phyloP scores from a whole-genome alignment of 2,329 filamentous ascomycete species.

The Xylaria sp. region DNA sequence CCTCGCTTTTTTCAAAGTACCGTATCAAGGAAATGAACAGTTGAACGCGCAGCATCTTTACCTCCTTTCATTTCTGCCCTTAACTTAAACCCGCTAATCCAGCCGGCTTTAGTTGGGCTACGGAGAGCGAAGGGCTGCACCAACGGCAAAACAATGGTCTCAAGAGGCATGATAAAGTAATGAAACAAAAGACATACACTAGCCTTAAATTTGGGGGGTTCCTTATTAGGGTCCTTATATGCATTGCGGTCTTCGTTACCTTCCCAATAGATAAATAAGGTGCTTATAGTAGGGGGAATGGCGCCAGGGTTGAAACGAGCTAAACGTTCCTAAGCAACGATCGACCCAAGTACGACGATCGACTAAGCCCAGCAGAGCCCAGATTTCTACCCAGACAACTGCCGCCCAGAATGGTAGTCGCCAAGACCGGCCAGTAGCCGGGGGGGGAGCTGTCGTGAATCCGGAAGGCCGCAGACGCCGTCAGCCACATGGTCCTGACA shows the following conservation, averaged over 20 bases:
- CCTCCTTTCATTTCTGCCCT: not conserved
- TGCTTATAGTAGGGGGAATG: not conserved
- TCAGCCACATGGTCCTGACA: not conserved
- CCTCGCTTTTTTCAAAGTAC: not conserved
- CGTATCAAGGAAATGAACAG: not conserved
- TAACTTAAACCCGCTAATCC: not conserved
- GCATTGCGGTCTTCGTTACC: not conserved
- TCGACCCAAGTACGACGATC: not conserved
- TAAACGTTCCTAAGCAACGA: conserved; percentile 18
- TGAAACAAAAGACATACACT: not conserved
- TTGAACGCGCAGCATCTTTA: not conserved
- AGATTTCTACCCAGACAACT: not conserved
- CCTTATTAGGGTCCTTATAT: not conserved
- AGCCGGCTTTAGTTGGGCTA: not conserved
- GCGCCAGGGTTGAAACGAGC: not conserved
- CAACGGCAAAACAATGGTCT: not conserved
- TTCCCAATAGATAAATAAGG: not conserved
- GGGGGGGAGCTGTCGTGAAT: conserved; percentile 14
- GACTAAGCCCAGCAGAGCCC: not conserved
- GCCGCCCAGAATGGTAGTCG: conserved; percentile 11
- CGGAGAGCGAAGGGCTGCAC: not conserved
- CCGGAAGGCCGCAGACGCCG: conserved; percentile 16
- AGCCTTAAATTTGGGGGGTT: not conserved
- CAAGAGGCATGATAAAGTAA: not conserved
- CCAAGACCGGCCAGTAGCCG: not conserved